Evolutionary conservation across 2,329 filamentous ascomycete species (phyloP), one percentile per base, ranked within the genome.

Genomic region (Amphichorda felina): DNA sequence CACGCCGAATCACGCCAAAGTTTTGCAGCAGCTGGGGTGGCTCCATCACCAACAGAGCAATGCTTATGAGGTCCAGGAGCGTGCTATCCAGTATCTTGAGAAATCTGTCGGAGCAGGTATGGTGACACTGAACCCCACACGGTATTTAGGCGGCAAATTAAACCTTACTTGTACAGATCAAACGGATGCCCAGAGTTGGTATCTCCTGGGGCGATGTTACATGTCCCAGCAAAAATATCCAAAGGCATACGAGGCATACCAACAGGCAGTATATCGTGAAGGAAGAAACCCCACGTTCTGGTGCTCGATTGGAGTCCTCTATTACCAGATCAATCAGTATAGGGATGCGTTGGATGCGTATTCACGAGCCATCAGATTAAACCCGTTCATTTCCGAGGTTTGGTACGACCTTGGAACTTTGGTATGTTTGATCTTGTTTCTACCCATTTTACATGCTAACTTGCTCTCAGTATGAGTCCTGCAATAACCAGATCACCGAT

Each of bases 271-370:
- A 27, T 98, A 98, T 55, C 86, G 91, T 38, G 91, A 98, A 55
- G 91, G 91, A 24, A 82, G 91, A 47, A 96, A 96, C 56, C 91
- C 91, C 14, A 96, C 91, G 2, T 98, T 96, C 66, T 98, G 91
- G 91, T 96, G 91, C 66, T 96, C 89, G 8, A 98, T 98, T 54
- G 91, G 91, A 56, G 91, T 98, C 13, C 72, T 98, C 40, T 98
- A 98, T 59, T 98, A 96, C 63, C 91, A 96, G 62, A 98, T 98
- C 66, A 98, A 96, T 61, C 91, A 98, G 64, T 98, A 98, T 62
- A 80, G 91, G 40, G 91, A 98, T 66, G 91, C 91, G 3, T 73
- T 98, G 36, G 91, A 98, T 64, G 91, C 91, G 27, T 98, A 96
- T 61, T 95, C 88, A 41, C 83, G 91, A 41, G 91, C 91, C 32